A percentile compares a stretch with the other conserved stretches of the same genome.
Evolutionary conservation across 148 eudicot species (phyloP).

Genomic region (Chenopodium suecicum): DNA sequence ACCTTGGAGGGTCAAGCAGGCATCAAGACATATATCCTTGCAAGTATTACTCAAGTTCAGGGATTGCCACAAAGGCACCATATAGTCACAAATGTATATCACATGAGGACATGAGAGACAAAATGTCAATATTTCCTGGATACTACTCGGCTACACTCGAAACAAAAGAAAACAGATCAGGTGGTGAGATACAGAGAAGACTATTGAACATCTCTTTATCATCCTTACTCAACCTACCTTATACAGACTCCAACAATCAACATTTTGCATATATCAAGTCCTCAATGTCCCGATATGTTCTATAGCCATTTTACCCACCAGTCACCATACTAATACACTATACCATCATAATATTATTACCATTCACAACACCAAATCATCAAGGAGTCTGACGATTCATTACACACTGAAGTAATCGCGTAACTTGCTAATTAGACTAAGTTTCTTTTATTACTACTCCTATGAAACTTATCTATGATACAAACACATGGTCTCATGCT

Average conservation of each 20-base stretch:
- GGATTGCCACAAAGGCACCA: background rate
- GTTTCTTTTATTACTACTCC: background rate
- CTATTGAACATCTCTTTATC: background rate
- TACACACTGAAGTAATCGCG: background rate
- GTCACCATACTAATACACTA: too few species aligned
- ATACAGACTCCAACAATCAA: background rate
- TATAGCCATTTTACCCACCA: background rate
- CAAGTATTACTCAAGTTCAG: background rate
- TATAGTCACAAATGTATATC: background rate
- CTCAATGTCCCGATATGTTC: background rate
- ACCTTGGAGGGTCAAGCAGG: background rate
- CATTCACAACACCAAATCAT: background rate
- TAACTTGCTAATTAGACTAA: background rate
- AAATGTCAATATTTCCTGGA: background rate
- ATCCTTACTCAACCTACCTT: background rate
- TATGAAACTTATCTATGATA: background rate
- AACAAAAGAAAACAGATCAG: background rate
- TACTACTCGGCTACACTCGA: background rate
- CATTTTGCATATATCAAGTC: background rate
- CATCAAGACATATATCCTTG: background rate
- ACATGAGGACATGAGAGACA: background rate
- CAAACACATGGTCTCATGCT: background rate
- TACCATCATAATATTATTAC: background rate
- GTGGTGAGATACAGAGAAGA: background rate
- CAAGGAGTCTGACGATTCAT: background rate